phyloP scores from a whole-genome alignment of 768 basidiomycete species.

The Suillus luteus region DNA sequence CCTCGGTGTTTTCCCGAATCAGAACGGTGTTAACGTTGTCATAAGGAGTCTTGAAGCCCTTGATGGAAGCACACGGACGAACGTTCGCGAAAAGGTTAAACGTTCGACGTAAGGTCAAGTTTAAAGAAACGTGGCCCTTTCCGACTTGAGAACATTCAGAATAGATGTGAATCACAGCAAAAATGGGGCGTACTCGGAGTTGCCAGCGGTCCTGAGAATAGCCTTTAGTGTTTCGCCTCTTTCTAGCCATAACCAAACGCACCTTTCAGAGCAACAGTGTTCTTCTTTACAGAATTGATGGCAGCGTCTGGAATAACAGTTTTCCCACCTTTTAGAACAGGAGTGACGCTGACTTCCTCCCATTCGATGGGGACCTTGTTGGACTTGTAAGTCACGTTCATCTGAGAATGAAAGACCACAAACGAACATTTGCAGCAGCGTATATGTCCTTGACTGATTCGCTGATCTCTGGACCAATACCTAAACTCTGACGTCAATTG shows the following conservation, averaged over 20 bases:
- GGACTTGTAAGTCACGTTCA: constrained; percentile 17
- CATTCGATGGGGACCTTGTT: constrained; percentile 93
- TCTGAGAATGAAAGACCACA: constrained; percentile 4
- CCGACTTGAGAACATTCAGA: constrained; percentile 64
- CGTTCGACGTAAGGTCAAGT: constrained; percentile 93
- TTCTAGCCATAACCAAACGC: constrained; percentile 20
- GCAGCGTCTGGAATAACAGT: constrained; percentile 94
- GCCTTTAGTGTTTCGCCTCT: constrained; percentile 9
- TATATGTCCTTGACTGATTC: constrained; percentile 95
- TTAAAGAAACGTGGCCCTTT: constrained; percentile 98
- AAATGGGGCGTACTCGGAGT: constrained; percentile 79
- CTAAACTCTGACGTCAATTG: constrained; percentile 42
- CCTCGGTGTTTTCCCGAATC: constrained; percentile 99
- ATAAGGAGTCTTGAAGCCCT: constrained; percentile 98
- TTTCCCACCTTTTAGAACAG: constrained; percentile 91
- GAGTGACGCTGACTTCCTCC: constrained; percentile 98
- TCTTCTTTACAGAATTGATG: constrained; percentile 90
- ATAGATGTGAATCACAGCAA: constrained; percentile 18
- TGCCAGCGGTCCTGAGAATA: constrained; percentile 77
- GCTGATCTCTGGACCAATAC: constrained; percentile 99
- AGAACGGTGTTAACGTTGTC: constrained; percentile 97
- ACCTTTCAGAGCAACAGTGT: constrained; percentile 98
- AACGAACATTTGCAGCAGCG: constrained; percentile 73
- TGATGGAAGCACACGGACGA: constrained; percentile 92
- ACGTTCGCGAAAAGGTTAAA: constrained; percentile 99